Evolutionary conservation across 192 early-diverging fungal genomes (phyloP).

Genomic region (Coemansia interrupta): DNA sequence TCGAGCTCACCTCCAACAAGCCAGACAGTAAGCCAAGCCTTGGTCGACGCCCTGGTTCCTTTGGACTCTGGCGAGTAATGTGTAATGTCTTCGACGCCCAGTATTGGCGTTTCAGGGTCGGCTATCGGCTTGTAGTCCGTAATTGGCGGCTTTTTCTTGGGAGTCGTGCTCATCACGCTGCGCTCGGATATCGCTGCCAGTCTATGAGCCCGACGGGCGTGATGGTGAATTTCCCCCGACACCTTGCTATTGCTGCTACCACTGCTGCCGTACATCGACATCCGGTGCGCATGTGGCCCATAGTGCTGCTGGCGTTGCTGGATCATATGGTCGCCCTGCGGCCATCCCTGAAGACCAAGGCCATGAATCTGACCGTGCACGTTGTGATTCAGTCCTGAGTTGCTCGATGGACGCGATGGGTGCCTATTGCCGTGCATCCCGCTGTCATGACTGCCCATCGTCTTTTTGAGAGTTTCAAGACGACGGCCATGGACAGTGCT

Average conservation of each 20-base stretch:
- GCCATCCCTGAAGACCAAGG: conserved; percentile 38
- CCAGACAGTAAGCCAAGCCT: conserved; percentile 47
- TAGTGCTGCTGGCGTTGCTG: conserved; percentile 8
- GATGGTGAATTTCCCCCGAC: not conserved
- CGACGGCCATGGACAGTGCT: conserved; percentile 22
- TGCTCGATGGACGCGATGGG: conserved; percentile 18
- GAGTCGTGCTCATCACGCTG: not conserved
- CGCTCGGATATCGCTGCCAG: conserved; percentile 19
- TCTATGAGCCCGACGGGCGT: not conserved
- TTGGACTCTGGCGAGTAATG: conserved; percentile 27
- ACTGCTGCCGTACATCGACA: conserved; percentile 5
- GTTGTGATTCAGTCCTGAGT: conserved; percentile 5
- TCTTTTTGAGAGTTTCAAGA: conserved; percentile 34
- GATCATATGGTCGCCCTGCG: conserved; percentile 12
- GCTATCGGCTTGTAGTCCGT: conserved; percentile 53
- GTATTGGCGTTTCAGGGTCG: conserved; percentile 31
- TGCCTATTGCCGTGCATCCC: conserved; percentile 13
- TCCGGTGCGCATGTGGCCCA: conserved; percentile 5
- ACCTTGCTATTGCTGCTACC: not conserved
- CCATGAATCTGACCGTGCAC: conserved; percentile 26
- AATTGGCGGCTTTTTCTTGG: conserved; percentile 28
- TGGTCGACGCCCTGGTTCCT: conserved; percentile 14
- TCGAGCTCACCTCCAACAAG: conserved; percentile 53
- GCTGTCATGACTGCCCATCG: conserved; percentile 18
- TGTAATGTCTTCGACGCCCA: conserved; percentile 32